phyloP scores from a whole-genome alignment of 192 early-diverging fungal species.

The Spizellomyces sp. region DNA sequence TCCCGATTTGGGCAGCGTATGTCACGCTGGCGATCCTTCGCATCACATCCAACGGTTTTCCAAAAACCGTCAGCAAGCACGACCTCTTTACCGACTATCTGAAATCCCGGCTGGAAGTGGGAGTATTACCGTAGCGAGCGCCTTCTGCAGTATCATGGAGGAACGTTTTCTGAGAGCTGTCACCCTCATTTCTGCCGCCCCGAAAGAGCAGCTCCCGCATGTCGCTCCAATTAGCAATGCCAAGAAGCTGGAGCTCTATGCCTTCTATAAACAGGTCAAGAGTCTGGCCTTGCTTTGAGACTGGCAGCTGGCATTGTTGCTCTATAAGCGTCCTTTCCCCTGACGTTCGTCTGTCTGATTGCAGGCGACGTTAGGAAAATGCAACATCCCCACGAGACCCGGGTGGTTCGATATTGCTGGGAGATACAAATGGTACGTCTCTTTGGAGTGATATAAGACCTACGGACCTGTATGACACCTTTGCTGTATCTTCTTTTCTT shows the following conservation, averaged over 20 bases:
- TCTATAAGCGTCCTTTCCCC: conserved; percentile 30
- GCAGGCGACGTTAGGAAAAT: conserved; percentile 5
- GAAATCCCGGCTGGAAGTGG: no score
- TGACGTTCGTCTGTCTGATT: conserved; percentile 14
- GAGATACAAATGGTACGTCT: conserved; percentile 4
- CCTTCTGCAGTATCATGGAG: not conserved
- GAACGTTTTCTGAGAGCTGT: conserved; percentile 13
- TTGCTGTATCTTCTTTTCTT: no score
- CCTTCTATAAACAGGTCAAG: not conserved
- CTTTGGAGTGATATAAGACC: not conserved
- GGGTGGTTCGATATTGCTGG: conserved; percentile 12
- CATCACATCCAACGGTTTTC: no score
- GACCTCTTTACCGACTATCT: no score
- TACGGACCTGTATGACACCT: not conserved
- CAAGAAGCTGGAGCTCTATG: conserved; percentile 12
- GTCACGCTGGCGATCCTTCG: no score
- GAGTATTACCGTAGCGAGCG: no score
- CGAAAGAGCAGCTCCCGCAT: not conserved
- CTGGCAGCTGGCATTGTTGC: conserved; percentile 44
- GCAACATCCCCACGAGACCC: conserved; percentile 4
- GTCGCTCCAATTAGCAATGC: not conserved
- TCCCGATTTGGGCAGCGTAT: no score
- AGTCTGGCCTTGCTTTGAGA: conserved; percentile 3
- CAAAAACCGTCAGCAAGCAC: no score
- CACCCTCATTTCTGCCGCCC: conserved; percentile 22